Conservation (phyloP, 176 grass and related monocot genomes). For the Sorghum bicolor region DNA sequence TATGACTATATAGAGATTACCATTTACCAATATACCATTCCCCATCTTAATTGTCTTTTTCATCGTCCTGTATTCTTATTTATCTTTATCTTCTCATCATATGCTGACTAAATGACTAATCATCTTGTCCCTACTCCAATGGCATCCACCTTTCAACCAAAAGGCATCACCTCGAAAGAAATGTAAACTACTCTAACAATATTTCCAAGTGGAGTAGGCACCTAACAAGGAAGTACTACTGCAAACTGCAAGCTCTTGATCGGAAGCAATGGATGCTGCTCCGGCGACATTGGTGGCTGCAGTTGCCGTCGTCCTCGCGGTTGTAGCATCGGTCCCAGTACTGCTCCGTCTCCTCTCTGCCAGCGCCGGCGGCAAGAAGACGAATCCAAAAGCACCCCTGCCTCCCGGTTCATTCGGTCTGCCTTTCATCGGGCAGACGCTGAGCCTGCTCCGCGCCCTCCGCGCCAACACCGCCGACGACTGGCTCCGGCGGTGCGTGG, state of each 20-base stretch:
- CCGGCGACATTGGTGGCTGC: neutral
- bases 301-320: neutral
- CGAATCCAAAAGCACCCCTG: neutral
- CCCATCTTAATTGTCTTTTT: neutral
- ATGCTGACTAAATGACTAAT: neutral
- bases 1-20: no score
- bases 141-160: neutral
- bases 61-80: neutral
- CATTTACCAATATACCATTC: neutral
- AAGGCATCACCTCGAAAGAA: neutral
- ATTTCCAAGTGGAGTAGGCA: neutral
- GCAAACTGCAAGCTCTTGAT: neutral
- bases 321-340: neutral
- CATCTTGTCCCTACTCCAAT: neutral
- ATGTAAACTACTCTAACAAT: neutral
- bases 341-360: neutral
- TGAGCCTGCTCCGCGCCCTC: conserved; percentile 26
- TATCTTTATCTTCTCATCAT: neutral
- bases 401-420: conserved; percentile 17
- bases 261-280: neutral
- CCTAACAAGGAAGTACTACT: neutral
- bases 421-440: conserved; percentile 34
- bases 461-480: conserved; percentile 32
- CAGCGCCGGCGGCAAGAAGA: neutral
- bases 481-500: conserved; percentile 1